These are phyloP conservation scores for Taphrina flavorubra DNA, from an alignment of 1,139 yeast species.

Conservation along the genomic window DNA sequence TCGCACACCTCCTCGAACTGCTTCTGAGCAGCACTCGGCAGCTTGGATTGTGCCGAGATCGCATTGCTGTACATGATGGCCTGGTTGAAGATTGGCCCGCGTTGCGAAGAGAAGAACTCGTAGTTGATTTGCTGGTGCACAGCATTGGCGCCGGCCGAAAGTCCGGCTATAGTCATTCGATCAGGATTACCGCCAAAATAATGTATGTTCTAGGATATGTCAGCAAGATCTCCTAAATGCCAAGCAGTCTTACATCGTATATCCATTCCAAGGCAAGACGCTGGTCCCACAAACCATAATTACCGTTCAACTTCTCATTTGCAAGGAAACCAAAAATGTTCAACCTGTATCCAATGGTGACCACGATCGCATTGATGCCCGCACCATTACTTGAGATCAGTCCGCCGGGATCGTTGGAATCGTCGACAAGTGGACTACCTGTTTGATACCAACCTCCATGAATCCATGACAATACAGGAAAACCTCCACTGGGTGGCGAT, in stretches of 20 bases:
- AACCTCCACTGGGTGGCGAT: conserved; percentile 52
- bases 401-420: conserved; percentile 49
- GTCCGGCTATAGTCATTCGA: conserved; percentile 54
- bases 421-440: conserved; percentile 51
- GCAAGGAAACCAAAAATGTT: conserved; percentile 56
- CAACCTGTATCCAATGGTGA: conserved; percentile 54
- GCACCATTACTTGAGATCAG: conserved; percentile 48
- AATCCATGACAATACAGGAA: conserved; percentile 55
- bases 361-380: conserved; percentile 52
- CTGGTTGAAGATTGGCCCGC: conserved; percentile 53
- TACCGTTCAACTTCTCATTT: conserved; percentile 50
- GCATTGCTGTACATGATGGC: conserved; percentile 53
- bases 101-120: conserved; percentile 54
- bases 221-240: neutral
- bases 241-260: neutral
- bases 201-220: conserved; percentile 48
- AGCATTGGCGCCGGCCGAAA: conserved; percentile 49
- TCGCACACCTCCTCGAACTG: conserved; percentile 53
- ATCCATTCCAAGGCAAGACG: conserved; percentile 40
- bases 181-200: conserved; percentile 54
- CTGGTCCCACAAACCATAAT: conserved; percentile 54
- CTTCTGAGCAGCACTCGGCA: conserved; percentile 51
- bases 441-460: conserved; percentile 53
- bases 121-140: conserved; percentile 51
- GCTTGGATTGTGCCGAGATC: conserved; percentile 54